phyloP scores from a whole-genome alignment of 495 filamentous ascomycete species.

The Penicillium desertorum region DNA sequence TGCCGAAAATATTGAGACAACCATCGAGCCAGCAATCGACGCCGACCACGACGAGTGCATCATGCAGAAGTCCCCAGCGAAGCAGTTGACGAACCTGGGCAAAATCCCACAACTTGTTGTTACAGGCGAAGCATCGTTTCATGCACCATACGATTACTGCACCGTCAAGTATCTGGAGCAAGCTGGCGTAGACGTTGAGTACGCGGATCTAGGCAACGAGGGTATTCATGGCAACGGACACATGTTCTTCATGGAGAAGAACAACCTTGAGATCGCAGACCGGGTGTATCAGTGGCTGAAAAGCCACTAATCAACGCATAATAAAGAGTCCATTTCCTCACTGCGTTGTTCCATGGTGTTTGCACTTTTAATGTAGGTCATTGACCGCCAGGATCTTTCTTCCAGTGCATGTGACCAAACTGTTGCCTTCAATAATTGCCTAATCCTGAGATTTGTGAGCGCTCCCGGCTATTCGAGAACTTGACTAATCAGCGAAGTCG shows the following conservation, averaged over 20 bases:
- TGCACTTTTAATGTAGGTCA: slow-evolving; percentile 2
- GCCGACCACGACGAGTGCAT: slow-evolving; percentile 18
- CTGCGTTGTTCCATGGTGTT: neutral
- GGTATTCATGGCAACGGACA: slow-evolving; percentile 36
- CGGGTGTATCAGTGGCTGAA: slow-evolving; percentile 15
- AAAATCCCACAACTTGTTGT: slow-evolving; percentile 24
- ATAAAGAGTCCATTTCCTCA: neutral
- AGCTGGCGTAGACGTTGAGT: slow-evolving; percentile 26
- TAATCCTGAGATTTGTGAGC: slow-evolving; percentile 19
- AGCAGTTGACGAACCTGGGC: slow-evolving; percentile 26
- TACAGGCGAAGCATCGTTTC: slow-evolving; percentile 28
- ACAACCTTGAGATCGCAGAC: slow-evolving; percentile 29
- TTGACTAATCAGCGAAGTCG: neutral
- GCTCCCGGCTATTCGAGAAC: neutral
- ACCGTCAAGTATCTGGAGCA: slow-evolving; percentile 26
- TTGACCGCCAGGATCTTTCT: neutral
- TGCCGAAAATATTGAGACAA: slow-evolving; percentile 6
- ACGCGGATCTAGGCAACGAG: slow-evolving; percentile 20
- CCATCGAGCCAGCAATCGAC: slow-evolving; percentile 2
- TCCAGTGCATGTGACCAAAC: neutral
- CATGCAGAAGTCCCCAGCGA: slow-evolving; percentile 22
- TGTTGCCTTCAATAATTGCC: neutral
- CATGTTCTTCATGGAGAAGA: slow-evolving; percentile 30
- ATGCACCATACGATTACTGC: slow-evolving; percentile 34
- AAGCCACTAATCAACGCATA: neutral